These are phyloP conservation scores for Phyllosticta paracitricarpa DNA, from an alignment of 2,329 filamentous ascomycete genomes.

Conservation along the genomic window DNA sequence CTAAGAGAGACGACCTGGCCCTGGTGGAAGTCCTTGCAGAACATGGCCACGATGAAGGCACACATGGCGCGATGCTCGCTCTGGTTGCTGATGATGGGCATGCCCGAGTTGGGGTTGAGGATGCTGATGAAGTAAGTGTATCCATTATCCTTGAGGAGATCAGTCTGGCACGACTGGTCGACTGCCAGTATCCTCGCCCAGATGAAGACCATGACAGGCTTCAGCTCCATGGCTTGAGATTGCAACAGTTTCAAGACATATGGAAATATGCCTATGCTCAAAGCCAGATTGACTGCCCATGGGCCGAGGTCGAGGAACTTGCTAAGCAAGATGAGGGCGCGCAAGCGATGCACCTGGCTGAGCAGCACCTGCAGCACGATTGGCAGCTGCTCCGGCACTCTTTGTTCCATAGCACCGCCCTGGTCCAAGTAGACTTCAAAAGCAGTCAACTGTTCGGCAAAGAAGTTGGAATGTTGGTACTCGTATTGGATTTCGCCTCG, in stretches of 20 bases:
- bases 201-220: slow-evolving; percentile 98
- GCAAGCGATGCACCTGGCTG: slow-evolving; percentile 86
- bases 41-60: slow-evolving; percentile 92
- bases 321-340: slow-evolving; percentile 82
- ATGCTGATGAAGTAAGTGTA: slow-evolving; percentile 96
- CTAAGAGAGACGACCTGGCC: slow-evolving; percentile 88
- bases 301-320: slow-evolving; percentile 92
- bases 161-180: slow-evolving; percentile 84
- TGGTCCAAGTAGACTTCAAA: slow-evolving; percentile 91
- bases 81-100: slow-evolving; percentile 69
- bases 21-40: slow-evolving; percentile 89
- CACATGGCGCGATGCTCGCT: slow-evolving; percentile 98
- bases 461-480: slow-evolving; percentile 91
- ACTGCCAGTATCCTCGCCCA: slow-evolving; percentile 95
- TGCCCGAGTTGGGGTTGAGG: slow-evolving; percentile 67
- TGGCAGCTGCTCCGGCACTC: slow-evolving; percentile 85
- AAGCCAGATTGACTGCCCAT: slow-evolving; percentile 95
- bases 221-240: slow-evolving; percentile 86
- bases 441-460: slow-evolving; percentile 90
- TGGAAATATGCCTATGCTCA: slow-evolving; percentile 97
- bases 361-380: slow-evolving; percentile 93
- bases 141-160: slow-evolving; percentile 91
- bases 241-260: slow-evolving; percentile 97
- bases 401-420: slow-evolving; percentile 73
- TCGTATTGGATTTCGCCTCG: slow-evolving; percentile 70